phyloP scores from a whole-genome alignment of 1,284 basidiomycete genomes.

The Hemileia vastatrix region DNA sequence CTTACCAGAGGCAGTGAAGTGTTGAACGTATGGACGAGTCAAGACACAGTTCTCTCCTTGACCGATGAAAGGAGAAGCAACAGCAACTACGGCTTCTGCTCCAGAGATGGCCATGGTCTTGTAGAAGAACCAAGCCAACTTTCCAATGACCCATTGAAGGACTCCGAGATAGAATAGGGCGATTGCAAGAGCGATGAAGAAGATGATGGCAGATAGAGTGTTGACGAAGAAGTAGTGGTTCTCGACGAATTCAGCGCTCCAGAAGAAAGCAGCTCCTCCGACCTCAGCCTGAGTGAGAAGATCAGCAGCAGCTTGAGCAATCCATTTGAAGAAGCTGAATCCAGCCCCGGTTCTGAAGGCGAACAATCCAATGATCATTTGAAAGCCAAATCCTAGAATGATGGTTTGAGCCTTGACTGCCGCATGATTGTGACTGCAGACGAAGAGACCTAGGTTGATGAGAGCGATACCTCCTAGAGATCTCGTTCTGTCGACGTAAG shows the following conservation, averaged over 20 bases:
- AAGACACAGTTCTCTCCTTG: too few relatives aligned
- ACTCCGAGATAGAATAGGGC: slow-evolving; percentile 55
- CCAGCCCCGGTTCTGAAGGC: slow-evolving; percentile 67
- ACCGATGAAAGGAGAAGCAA: slow-evolving; percentile 85
- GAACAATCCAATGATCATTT: slow-evolving; percentile 72
- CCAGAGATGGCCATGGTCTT: slow-evolving; percentile 54
- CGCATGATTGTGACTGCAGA: too few relatives aligned
- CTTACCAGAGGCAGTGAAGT: too few relatives aligned
- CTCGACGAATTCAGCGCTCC: slow-evolving; percentile 48
- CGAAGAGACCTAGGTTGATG: slow-evolving; percentile 65
- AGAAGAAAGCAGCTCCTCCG: slow-evolving; percentile 66
- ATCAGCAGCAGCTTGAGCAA: slow-evolving; percentile 24
- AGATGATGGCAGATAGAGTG: slow-evolving; percentile 61
- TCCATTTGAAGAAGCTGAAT: slow-evolving; percentile 59
- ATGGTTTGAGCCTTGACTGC: slow-evolving; percentile 47
- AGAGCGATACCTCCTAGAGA: slow-evolving; percentile 66
- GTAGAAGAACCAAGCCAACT: slow-evolving; percentile 87
- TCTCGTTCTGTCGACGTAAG: slow-evolving; percentile 65
- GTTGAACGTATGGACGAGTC: too few relatives aligned
- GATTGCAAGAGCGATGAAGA: slow-evolving; percentile 80
- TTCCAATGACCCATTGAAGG: slow-evolving; percentile 76
- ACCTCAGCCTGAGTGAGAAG: slow-evolving; percentile 51
- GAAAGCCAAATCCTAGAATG: slow-evolving; percentile 69
- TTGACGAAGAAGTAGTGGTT: slow-evolving; percentile 49
- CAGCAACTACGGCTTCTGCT: slow-evolving; percentile 81